phyloP scores from a whole-genome alignment of 768 basidiomycete species.

The Mrakia hoshinonis region DNA sequence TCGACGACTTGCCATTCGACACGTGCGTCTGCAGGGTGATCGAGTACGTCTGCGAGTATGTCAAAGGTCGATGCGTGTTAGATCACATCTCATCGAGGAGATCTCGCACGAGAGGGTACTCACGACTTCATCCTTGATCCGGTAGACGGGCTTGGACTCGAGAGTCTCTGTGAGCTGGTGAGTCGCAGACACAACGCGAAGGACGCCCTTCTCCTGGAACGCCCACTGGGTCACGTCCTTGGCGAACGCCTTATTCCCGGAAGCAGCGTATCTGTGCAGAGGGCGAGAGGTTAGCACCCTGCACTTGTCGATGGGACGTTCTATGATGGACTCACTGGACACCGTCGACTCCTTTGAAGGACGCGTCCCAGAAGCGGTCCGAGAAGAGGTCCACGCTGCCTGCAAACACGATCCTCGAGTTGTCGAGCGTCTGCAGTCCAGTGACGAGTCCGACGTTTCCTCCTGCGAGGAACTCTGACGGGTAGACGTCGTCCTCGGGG shows the following conservation, averaged over 20 bases:
- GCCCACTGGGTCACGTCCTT: constrained; percentile 76
- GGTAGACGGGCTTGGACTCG: constrained; percentile 61
- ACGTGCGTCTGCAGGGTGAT: constrained; percentile 61
- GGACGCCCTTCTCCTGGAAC: constrained; percentile 74
- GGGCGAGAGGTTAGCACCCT: background rate
- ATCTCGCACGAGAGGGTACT: constrained; percentile 28
- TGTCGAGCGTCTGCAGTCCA: constrained; percentile 76
- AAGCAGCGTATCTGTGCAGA: constrained; percentile 48
- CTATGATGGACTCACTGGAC: constrained; percentile 44
- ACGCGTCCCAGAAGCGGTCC: constrained; percentile 62
- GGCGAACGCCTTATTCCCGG: constrained; percentile 68
- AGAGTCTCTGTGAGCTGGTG: constrained; percentile 65
- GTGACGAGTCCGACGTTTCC: constrained; percentile 66
- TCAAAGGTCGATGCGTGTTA: constrained; percentile 4
- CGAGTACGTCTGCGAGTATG: constrained; percentile 54
- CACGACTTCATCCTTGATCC: constrained; percentile 77
- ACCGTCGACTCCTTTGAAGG: constrained; percentile 43
- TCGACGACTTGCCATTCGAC: constrained; percentile 35
- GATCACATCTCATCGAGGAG: background rate
- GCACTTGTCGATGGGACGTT: background rate
- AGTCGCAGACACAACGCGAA: constrained; percentile 59
- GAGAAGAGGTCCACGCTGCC: constrained; percentile 74
- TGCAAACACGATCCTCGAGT: constrained; percentile 67
- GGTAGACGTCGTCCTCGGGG: constrained; percentile 23
- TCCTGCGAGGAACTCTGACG: constrained; percentile 57